These are phyloP conservation scores for Warburgia ugandensis DNA, from an alignment of 164 flowering plant species.

Conservation along the genomic window DNA sequence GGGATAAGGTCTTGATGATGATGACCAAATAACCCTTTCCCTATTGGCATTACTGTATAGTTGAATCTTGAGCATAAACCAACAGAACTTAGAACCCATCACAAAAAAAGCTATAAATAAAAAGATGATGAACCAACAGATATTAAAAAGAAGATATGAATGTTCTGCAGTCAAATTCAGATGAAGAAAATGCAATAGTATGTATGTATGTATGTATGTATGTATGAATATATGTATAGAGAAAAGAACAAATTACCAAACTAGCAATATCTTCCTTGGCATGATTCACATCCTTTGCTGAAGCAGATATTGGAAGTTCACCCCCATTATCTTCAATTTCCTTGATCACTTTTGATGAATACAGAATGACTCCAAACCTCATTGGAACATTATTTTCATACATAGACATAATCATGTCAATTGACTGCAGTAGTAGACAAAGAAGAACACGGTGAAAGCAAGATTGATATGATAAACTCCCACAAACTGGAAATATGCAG, in stretches of 20 bases:
- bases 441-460: background rate
- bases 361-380: conserved; percentile 84
- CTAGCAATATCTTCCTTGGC: conserved; percentile 60
- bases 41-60: too few species aligned
- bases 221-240: background rate
- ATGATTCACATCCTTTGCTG: conserved; percentile 19
- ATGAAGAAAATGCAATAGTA: background rate
- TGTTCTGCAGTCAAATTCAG: too few species aligned
- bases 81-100: too few species aligned
- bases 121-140: too few species aligned
- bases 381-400: conserved; percentile 81
- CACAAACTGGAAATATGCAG: background rate
- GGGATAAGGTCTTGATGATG: too few species aligned
- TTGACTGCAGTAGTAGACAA: conserved; percentile 36
- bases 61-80: too few species aligned
- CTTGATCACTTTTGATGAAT: conserved; percentile 53
- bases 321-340: conserved; percentile 52
- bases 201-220: too few species aligned
- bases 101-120: too few species aligned
- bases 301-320: conserved; percentile 22
- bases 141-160: too few species aligned
- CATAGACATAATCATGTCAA: conserved; percentile 61
- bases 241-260: conserved; percentile 44
- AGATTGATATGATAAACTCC: background rate
- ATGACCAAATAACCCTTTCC: too few species aligned